phyloP scores from a whole-genome alignment of 768 basidiomycete species.

The Boletus reticuloceps region DNA sequence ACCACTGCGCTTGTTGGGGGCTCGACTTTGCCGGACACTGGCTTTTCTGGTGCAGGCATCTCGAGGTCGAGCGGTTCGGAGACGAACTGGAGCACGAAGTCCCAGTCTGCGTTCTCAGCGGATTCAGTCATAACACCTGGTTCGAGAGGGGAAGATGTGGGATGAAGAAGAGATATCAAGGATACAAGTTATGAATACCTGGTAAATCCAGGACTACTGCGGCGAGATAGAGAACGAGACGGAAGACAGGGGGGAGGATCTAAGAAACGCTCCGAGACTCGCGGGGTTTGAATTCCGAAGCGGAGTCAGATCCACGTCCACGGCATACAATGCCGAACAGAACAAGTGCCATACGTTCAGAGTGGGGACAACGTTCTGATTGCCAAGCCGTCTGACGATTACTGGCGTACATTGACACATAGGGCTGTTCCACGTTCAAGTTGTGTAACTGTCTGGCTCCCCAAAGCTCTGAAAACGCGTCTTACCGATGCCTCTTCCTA shows the following conservation, averaged over 20 bases:
- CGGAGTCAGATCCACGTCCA: constrained; percentile 15
- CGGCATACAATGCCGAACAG: constrained; percentile 14
- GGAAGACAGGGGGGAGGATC: constrained; percentile 19
- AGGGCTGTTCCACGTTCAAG: not conserved
- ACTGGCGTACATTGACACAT: not conserved
- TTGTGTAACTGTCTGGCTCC: not conserved
- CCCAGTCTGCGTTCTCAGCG: constrained; percentile 54
- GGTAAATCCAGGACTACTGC: not conserved
- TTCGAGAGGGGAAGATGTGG: not conserved
- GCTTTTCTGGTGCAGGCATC: constrained; percentile 36
- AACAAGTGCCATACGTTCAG: too few relatives aligned
- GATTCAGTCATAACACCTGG: constrained; percentile 18
- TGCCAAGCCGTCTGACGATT: not conserved
- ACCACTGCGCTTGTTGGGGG: constrained; percentile 9
- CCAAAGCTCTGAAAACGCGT: not conserved
- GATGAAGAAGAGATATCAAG: not conserved
- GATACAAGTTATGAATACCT: not conserved
- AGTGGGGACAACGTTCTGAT: not conserved
- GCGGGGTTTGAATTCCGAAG: constrained; percentile 11
- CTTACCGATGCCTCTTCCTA: constrained; percentile 7
- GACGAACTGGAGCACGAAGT: constrained; percentile 61
- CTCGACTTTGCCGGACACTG: constrained; percentile 25
- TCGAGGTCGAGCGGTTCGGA: constrained; percentile 42
- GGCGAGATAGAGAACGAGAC: not conserved
- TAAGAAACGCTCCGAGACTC: constrained; percentile 5